Percentiles rank a stretch among this genome's conserved stretches.
Conservation (phyloP, 805 yeast species). For the Starmerella davenportii region DNA sequence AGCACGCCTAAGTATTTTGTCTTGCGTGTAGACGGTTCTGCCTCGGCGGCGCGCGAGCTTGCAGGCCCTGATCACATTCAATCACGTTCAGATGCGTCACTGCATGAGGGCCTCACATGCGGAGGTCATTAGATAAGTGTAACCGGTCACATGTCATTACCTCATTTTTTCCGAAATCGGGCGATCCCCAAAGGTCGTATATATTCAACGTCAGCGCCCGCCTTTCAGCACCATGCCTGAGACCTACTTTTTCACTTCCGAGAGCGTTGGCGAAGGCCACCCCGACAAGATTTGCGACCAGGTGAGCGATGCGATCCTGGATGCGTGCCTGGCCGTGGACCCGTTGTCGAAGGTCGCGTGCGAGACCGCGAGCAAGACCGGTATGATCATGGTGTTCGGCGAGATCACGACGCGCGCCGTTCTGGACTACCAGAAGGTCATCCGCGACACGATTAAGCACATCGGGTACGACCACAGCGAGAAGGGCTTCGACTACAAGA, state of each 20-base stretch:
- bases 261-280: slow-evolving; percentile 52
- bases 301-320: slow-evolving; percentile 94
- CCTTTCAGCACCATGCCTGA: slow-evolving; percentile 13
- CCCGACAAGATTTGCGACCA: slow-evolving; percentile 68
- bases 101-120: background rate
- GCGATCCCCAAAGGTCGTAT: background rate
- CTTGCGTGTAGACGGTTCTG: too few species aligned
- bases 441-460: slow-evolving; percentile 96
- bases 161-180: background rate
- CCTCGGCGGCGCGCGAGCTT: too few species aligned
- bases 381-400: slow-evolving; percentile 98
- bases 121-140: background rate
- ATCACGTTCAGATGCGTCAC: background rate
- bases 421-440: slow-evolving; percentile 89
- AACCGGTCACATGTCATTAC: background rate
- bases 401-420: slow-evolving; percentile 95
- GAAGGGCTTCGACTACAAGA: slow-evolving; percentile 97
- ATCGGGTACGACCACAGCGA: slow-evolving; percentile 93
- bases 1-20: too few species aligned
- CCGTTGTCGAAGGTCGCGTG: slow-evolving; percentile 98
- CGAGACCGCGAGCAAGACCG: slow-evolving; percentile 98
- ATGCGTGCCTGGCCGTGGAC: slow-evolving; percentile 89
- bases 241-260: slow-evolving; percentile 46
- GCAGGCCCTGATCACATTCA: background rate
- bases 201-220: background rate